Base-by-base conservation (phyloP, 108 stramenopile genomes). In the Fistulifera pelliculosa region DNA sequence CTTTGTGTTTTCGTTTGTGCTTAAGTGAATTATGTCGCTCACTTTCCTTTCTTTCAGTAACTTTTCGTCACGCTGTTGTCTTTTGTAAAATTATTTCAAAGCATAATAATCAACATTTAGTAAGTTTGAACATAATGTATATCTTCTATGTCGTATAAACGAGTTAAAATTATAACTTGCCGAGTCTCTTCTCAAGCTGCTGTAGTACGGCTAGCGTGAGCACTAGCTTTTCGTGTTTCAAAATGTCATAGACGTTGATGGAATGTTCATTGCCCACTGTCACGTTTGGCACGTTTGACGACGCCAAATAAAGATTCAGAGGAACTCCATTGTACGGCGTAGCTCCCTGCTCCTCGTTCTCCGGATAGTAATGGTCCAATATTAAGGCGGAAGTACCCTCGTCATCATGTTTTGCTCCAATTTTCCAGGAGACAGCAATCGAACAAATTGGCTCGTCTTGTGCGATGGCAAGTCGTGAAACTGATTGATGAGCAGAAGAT, bases 151-250 rank as follows among this genome's bases (percentile, higher is more conserved):
- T 35, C 31, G 3, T 35, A 35, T 35, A 35, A 35, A 35, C 3
- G 31, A 3, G 3, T 35, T 35, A 35, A 4, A 22, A 56, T 42
- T 23, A 56, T 21, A 26, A 15, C 0, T 64, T 41, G 18, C 74
- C 71, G 62, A 80, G 68, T 51, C 80, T 52, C 18, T 57, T 56
- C 52, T 90, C 89, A 39, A 90, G 54, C 45, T 78, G 40, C 50
- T 69, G 50, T 28, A 90, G 41, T 21, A 85, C 89, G 16, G 53
- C 56, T 61, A 90, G 57, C 17, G 76, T 78, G 28, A 90, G 24
- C 25, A 90, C 56, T 12, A 90, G 54, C 57, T 85, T 87, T 45
- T 80, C 78, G 45, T 76, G 74, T 68, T 87, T 86, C 47, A 90
- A 58, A 50, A 82, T 63, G 57, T 80, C 78, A 64, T 90, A 90